Percentiles rank a stretch among this genome's conserved stretches.
These are phyloP conservation scores for Oryza australiensis DNA, from an alignment of 176 grass and related monocot genomes.

Conservation along the genomic window DNA sequence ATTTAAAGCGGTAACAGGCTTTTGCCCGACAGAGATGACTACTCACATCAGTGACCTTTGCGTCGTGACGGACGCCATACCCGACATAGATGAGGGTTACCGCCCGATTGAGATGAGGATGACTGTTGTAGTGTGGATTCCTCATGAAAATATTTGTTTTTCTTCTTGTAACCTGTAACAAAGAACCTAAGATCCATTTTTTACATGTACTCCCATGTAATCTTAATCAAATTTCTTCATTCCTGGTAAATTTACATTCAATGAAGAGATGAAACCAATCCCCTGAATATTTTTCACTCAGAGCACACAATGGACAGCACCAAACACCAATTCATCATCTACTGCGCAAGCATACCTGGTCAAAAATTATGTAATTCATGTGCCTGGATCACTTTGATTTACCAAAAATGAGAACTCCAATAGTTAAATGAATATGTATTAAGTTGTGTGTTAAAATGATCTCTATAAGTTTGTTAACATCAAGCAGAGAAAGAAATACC, in stretches of 20 bases:
- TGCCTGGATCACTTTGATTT: not conserved
- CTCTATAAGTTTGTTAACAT: constrained; percentile 10
- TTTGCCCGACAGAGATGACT: too few relatives aligned
- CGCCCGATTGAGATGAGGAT: too few relatives aligned
- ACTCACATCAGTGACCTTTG: too few relatives aligned
- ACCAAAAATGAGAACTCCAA: constrained; percentile 3
- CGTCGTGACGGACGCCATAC: too few relatives aligned
- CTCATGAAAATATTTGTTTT: too few relatives aligned
- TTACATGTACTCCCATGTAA: not conserved
- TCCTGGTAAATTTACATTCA: not conserved
- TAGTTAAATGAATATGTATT: constrained; percentile 12
- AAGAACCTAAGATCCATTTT: too few relatives aligned
- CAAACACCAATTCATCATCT: not conserved
- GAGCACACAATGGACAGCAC: not conserved
- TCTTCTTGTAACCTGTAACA: too few relatives aligned
- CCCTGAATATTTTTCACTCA: not conserved
- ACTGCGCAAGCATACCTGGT: not conserved
- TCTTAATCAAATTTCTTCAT: not conserved
- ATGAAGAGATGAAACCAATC: not conserved
- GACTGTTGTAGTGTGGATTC: too few relatives aligned
- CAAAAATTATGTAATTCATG: not conserved
- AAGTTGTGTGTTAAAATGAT: not conserved
- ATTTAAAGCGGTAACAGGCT: too few relatives aligned
- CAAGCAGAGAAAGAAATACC: not conserved
- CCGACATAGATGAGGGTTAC: too few relatives aligned